Base-by-base conservation (phyloP, 305 asterid genomes). In the Stenogyne calaminthoides region DNA sequence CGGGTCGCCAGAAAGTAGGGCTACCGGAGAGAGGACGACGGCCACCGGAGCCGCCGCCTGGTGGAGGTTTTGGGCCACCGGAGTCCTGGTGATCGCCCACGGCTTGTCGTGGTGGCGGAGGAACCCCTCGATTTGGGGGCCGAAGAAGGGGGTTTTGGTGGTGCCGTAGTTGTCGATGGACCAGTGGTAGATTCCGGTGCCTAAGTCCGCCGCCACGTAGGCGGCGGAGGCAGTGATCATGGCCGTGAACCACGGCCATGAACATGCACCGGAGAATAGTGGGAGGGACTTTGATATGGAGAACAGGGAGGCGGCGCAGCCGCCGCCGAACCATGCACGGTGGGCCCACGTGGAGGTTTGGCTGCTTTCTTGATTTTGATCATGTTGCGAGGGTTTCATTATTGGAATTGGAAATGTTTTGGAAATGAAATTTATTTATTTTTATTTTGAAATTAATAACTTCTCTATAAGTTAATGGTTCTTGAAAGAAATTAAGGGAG, bases 141-240 rank as follows among this genome's bases (percentile, higher is more conserved):
- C 85, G 52, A 87, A 84, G 0, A 83, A 15, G 8, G 82, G 86
- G 0, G 86, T 84, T 39, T 73, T 15, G 3, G 84, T 49, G 72
- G 66, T 12, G 32, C 89, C 91, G 22, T 82, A 84, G 32, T 84
- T 87, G 76, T 87, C 89, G 32, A 87, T 71, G 69, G 85, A 83
- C 91, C 89, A 82, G 6, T 84, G 88, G 77, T 87, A 84, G 34
- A 86, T 40, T 16, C 91, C 91, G 6, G 79, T 57, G 12, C 52
- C 91, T 0, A 84, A 37, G 80, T 86, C 88, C 2, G 86, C 80
- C 19, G 69, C 39, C 29, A 84, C 12, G 80, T 87, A 87, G 19
- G 82, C 89, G 8, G 82, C 54, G 11, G 73, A 4, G 39, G 74
- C 71, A 25, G 81, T 64, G 10, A 76, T 7, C 3, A 36, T 0